These are phyloP conservation scores for Ophiocordyceps camponoti-leonardi DNA, from an alignment of 2,329 filamentous ascomycete species.

Conservation along the genomic window DNA sequence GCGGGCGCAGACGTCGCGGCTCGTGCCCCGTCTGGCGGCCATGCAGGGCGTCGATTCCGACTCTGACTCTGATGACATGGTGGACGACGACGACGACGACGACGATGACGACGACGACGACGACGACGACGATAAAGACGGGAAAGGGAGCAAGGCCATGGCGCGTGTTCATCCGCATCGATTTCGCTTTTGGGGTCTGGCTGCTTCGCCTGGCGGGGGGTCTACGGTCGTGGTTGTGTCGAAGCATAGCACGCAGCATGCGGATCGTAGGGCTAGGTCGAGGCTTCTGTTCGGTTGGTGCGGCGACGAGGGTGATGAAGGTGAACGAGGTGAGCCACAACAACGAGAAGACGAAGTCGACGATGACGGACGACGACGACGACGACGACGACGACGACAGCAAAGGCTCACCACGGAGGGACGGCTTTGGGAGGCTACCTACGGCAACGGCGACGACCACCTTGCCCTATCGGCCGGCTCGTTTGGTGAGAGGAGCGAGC, in stretches of 20 bases:
- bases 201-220: constrained; percentile 31
- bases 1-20: constrained; percentile 22
- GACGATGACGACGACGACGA: not conserved
- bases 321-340: too few species aligned
- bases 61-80: constrained; percentile 7
- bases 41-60: constrained; percentile 15
- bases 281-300: constrained; percentile 18
- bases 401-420: constrained; percentile 33
- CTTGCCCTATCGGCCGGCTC: constrained; percentile 4
- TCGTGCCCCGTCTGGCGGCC: constrained; percentile 27
- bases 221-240: constrained; percentile 32
- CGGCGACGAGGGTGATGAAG: constrained; percentile 2
- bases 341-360: too few species aligned
- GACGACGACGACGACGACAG: not conserved
- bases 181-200: constrained; percentile 35
- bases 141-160: constrained; percentile 10
- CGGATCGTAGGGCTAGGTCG: constrained; percentile 22
- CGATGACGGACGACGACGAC: too few species aligned
- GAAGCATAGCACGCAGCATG: constrained; percentile 28
- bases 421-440: constrained; percentile 40
- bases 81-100: too few species aligned
- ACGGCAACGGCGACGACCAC: constrained; percentile 30
- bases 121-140: constrained; percentile 6
- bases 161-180: constrained; percentile 30
- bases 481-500: too few species aligned